Conservation (phyloP, 768 basidiomycete genomes). For the Termitomyces sp. region DNA sequence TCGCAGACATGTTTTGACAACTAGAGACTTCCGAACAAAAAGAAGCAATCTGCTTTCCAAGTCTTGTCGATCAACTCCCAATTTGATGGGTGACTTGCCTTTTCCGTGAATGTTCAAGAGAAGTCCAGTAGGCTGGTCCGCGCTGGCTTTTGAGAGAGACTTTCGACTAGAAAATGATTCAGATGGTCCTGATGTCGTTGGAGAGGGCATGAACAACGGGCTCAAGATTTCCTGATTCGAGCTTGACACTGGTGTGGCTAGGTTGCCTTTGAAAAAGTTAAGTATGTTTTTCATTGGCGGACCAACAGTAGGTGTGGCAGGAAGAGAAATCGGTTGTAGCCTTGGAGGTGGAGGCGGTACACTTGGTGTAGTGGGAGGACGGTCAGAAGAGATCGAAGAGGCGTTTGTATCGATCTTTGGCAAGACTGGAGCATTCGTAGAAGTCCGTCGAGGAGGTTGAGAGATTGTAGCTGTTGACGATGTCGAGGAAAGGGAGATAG, state of each 20-base stretch:
- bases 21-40: slow-evolving; percentile 34
- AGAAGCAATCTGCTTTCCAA: slow-evolving; percentile 35
- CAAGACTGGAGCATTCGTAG: slow-evolving; percentile 16
- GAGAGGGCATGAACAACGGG: slow-evolving; percentile 35
- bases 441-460: slow-evolving; percentile 12
- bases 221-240: slow-evolving; percentile 34
- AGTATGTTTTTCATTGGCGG: slow-evolving; percentile 27
- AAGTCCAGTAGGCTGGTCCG: slow-evolving; percentile 8
- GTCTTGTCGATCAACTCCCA: slow-evolving; percentile 27
- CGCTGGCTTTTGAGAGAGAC: not conserved
- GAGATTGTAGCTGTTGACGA: slow-evolving; percentile 1
- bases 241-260: slow-evolving; percentile 18
- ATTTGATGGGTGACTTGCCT: slow-evolving; percentile 19
- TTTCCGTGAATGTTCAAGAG: slow-evolving; percentile 15
- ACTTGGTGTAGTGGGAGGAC: slow-evolving; percentile 17
- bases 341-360: slow-evolving; percentile 34
- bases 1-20: slow-evolving; percentile 37
- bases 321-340: slow-evolving; percentile 41
- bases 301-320: slow-evolving; percentile 35
- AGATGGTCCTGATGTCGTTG: slow-evolving; percentile 20
- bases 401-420: slow-evolving; percentile 21
- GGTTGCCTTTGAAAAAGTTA: slow-evolving; percentile 26
- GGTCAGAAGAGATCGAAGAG: not conserved
- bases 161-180: slow-evolving; percentile 1
- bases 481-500: slow-evolving; percentile 1